A percentile compares a stretch with the other conserved stretches of the same genome.
phyloP scores from a whole-genome alignment of 2,329 filamentous ascomycete species.

The Passalora sequoiae region DNA sequence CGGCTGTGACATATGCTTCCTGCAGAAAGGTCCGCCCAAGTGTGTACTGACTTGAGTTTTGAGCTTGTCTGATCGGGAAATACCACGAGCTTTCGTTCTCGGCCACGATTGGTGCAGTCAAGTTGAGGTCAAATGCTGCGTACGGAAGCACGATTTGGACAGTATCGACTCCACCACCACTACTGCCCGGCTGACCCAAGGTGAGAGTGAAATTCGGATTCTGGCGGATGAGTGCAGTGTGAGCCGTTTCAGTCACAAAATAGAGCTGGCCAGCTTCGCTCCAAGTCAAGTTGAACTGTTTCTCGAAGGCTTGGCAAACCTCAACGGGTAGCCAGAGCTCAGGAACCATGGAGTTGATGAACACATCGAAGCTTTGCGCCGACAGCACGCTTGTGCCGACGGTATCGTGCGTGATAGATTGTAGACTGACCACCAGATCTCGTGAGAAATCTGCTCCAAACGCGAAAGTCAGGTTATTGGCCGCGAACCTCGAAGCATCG shows the following conservation, averaged over 20 bases:
- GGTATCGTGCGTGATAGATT: slow-evolving; percentile 24
- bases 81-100: slow-evolving; percentile 16
- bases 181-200: slow-evolving; percentile 11
- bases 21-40: slow-evolving; percentile 30
- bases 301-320: slow-evolving; percentile 40
- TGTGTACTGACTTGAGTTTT: slow-evolving; percentile 25
- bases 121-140: slow-evolving; percentile 28
- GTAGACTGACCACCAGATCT: slow-evolving; percentile 24
- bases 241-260: slow-evolving; percentile 37
- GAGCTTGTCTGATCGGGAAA: slow-evolving; percentile 26
- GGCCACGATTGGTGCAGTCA: slow-evolving; percentile 17
- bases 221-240: slow-evolving; percentile 29
- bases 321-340: slow-evolving; percentile 38
- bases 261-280: slow-evolving; percentile 36
- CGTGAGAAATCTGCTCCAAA: slow-evolving; percentile 26
- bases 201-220: slow-evolving; percentile 38
- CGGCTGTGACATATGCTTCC: slow-evolving; percentile 23
- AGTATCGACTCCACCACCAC: slow-evolving; percentile 2
- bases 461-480: slow-evolving; percentile 26
- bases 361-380: slow-evolving; percentile 21
- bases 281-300: slow-evolving; percentile 37
- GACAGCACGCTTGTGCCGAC: slow-evolving; percentile 23
- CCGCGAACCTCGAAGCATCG: slow-evolving; percentile 37
- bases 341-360: slow-evolving; percentile 39
- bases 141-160: slow-evolving; percentile 27